Percentiles rank a stretch among this genome's conserved stretches.
These are phyloP conservation scores for Pythium grandisporangium DNA, from an alignment of 352 stramenopile genomes.

Conservation along the genomic window DNA sequence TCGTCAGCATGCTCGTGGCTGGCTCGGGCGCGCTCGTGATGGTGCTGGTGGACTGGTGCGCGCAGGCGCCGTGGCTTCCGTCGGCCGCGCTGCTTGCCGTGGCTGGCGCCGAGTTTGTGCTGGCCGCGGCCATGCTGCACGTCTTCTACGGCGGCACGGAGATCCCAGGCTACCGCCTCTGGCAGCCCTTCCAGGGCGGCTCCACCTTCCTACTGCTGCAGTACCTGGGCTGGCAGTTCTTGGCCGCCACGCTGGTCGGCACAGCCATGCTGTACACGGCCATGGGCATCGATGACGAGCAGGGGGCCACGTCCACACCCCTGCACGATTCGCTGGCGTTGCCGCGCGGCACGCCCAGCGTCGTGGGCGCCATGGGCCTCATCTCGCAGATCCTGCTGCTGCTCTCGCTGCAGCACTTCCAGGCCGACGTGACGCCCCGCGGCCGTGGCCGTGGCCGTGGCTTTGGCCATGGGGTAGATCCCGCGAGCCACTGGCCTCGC, in stretches of 20 bases:
- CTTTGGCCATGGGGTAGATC: too few species aligned
- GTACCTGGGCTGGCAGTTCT: slow-evolving; percentile 53
- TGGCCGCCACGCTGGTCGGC: slow-evolving; percentile 26
- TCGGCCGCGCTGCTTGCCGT: slow-evolving; percentile 24
- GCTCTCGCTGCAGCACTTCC: slow-evolving; percentile 38
- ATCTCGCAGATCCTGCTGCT: slow-evolving; percentile 41
- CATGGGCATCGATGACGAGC: too few species aligned
- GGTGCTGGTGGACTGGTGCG: slow-evolving; percentile 26
- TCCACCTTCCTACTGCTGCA: slow-evolving; percentile 42
- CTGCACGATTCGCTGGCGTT: not conserved
- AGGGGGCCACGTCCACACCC: too few species aligned
- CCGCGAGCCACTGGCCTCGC: too few species aligned
- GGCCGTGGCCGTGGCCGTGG: too few species aligned
- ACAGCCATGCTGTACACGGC: slow-evolving; percentile 19
- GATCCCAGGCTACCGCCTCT: slow-evolving; percentile 32
- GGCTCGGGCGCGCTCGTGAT: slow-evolving; percentile 32
- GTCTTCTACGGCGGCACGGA: slow-evolving; percentile 36
- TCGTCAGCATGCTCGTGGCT: slow-evolving; percentile 40
- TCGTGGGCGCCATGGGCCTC: slow-evolving; percentile 28
- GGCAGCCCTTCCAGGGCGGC: slow-evolving; percentile 51
- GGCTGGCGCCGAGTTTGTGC: slow-evolving; percentile 23
- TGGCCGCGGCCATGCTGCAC: slow-evolving; percentile 38
- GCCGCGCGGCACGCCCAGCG: slow-evolving; percentile 17
- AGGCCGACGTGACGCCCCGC: not conserved
- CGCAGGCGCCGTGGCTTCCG: slow-evolving; percentile 14